Percentiles rank a stretch among this genome's conserved stretches.
Conservation (phyloP, 176 grass and related monocot species). For the Oryza coarctata region DNA sequence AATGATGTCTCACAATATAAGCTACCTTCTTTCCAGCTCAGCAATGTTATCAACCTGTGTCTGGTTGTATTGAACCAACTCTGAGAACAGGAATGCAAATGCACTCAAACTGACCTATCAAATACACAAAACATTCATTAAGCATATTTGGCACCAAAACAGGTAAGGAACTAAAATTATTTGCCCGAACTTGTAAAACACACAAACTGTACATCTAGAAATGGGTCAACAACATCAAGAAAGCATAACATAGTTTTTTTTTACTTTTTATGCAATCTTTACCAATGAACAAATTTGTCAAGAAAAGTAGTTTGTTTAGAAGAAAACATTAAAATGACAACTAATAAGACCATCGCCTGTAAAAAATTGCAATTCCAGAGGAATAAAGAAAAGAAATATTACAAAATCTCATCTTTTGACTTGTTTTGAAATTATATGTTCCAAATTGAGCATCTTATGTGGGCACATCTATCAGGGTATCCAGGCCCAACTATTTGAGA, state of each 20-base stretch:
- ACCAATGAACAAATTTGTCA: neutral
- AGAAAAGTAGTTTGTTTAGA: neutral
- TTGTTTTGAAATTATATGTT: neutral
- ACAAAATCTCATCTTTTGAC: neutral
- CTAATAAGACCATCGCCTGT: neutral
- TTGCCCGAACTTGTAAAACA: neutral
- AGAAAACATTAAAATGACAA: neutral
- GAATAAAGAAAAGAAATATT: neutral
- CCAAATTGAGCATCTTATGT: neutral
- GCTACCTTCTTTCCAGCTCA: slow-evolving; percentile 88
- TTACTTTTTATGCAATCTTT: neutral
- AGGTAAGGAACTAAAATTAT: neutral
- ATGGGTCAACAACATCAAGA: slow-evolving; percentile 11
- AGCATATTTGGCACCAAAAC: slow-evolving; percentile 13
- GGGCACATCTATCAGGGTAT: neutral
- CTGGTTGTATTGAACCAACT: slow-evolving; percentile 97
- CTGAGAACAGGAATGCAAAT: slow-evolving; percentile 97
- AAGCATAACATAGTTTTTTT: neutral
- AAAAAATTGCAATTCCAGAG: neutral
- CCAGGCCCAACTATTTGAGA: neutral
- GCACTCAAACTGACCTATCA: slow-evolving; percentile 93
- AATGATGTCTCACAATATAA: neutral
- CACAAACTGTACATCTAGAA: neutral
- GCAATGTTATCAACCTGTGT: slow-evolving; percentile 98
- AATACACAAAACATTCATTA: slow-evolving; percentile 31